These are phyloP conservation scores for Begonia loranthoides DNA, from an alignment of 306 rosid species.

Conservation along the genomic window DNA sequence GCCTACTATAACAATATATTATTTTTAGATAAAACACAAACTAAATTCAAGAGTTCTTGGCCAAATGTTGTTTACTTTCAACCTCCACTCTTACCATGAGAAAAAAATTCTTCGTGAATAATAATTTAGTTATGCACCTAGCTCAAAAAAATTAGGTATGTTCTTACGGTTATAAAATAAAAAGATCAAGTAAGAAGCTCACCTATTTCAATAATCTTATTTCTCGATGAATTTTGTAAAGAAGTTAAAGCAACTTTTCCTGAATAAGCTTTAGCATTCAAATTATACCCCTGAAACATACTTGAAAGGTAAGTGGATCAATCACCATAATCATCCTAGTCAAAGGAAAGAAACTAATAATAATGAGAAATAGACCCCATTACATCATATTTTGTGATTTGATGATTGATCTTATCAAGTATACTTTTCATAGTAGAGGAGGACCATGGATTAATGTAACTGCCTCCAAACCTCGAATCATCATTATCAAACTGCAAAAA, in stretches of 20 bases:
- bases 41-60: too few relatives aligned
- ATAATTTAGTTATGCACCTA: neutral
- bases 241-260: constrained; percentile 57
- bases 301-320: constrained; percentile 6
- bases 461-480: constrained; percentile 16
- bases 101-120: too few relatives aligned
- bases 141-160: constrained; percentile 7
- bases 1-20: too few relatives aligned
- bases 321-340: constrained; percentile 6
- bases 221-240: constrained; percentile 65
- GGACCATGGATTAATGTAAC: constrained; percentile 66
- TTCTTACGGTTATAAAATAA: constrained; percentile 5
- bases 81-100: too few relatives aligned
- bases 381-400: constrained; percentile 44
- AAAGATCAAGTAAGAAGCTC: constrained; percentile 11
- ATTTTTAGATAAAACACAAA: too few relatives aligned
- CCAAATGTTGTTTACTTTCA: too few relatives aligned
- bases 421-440: constrained; percentile 36
- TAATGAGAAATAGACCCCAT: constrained; percentile 18
- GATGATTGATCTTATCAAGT: constrained; percentile 34
- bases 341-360: constrained; percentile 3
- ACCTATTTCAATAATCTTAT: constrained; percentile 76
- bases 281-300: constrained; percentile 57
- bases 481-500: constrained; percentile 35
- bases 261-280: constrained; percentile 45